A percentile compares a stretch with the other conserved stretches of the same genome.
Evolutionary conservation across 306 rosid species (phyloP).

Genomic region (Calophaca sinica): DNA sequence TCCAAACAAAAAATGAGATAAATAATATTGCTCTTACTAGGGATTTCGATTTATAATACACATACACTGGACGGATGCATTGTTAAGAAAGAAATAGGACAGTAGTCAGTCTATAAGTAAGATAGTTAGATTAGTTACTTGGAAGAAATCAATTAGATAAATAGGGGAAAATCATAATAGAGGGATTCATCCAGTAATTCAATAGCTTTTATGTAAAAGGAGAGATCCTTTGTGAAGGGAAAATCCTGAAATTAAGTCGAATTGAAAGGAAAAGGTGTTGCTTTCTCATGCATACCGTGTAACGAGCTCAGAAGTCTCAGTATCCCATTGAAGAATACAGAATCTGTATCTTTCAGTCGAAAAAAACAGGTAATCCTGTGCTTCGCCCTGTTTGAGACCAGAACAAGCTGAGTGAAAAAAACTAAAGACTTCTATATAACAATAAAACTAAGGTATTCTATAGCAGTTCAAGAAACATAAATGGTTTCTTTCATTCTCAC

Average conservation of each 20-base stretch:
- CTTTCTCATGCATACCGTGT: conserved; percentile 39
- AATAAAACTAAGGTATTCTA: neutral
- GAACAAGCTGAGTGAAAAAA: neutral
- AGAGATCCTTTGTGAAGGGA: no score
- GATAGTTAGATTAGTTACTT: no score
- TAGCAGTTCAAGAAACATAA: neutral
- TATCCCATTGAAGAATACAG: conserved; percentile 95
- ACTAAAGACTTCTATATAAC: neutral
- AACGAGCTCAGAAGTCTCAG: conserved; percentile 77
- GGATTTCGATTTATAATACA: neutral
- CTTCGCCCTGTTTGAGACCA: conserved; percentile 69
- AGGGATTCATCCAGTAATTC: no score
- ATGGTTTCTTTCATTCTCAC: conserved; percentile 50
- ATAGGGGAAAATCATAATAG: no score
- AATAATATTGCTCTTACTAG: neutral
- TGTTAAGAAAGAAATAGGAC: neutral
- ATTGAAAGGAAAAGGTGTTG: no score
- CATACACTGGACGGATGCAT: neutral
- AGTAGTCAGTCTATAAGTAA: no score
- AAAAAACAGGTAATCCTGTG: conserved; percentile 84
- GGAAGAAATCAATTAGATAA: no score
- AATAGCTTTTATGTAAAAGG: no score
- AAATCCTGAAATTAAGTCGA: neutral
- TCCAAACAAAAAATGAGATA: conserved; percentile 6
- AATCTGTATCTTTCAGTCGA: conserved; percentile 95